Conservation (phyloP, 768 basidiomycete species). For the Trametes gibbosa region DNA sequence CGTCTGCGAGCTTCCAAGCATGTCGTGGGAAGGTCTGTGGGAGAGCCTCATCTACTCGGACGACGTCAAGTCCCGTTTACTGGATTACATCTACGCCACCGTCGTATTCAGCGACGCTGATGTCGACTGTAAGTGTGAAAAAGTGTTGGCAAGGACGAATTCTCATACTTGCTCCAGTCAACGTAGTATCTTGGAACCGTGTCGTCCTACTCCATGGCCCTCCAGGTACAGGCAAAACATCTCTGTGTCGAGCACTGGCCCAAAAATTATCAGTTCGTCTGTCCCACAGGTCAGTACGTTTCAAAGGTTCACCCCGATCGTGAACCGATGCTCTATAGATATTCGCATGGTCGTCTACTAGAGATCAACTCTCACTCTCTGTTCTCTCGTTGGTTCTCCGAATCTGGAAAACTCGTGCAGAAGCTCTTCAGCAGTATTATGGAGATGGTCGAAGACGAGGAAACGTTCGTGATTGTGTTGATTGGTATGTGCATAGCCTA, state of each 20-base stretch:
- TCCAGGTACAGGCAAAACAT: conserved; percentile 97
- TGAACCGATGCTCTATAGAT: conserved; percentile 44
- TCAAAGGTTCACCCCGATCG: conserved; percentile 22
- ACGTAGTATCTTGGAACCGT: conserved; percentile 94
- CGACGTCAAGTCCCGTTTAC: conserved; percentile 80
- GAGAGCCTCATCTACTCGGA: conserved; percentile 83
- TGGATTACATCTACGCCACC: conserved; percentile 95
- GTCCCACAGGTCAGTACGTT: conserved; percentile 59
- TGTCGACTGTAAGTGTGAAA: conserved; percentile 64
- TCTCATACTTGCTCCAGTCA: conserved; percentile 48
- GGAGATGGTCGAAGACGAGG: conserved; percentile 90
- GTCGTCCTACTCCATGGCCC: conserved; percentile 94
- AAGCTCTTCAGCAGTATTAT: conserved; percentile 85
- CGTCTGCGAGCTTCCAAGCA: conserved; percentile 84
- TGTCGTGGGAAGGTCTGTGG: conserved; percentile 89
- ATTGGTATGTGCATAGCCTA: conserved; percentile 58
- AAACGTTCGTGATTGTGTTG: conserved; percentile 87
- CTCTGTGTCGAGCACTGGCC: conserved; percentile 88
- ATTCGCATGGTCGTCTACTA: conserved; percentile 80
- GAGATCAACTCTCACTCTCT: conserved; percentile 99
- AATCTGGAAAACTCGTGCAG: conserved; percentile 97
- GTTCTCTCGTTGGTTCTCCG: conserved; percentile 99
- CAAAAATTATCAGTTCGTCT: conserved; percentile 94
- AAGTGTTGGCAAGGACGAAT: not conserved
- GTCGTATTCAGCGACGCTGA: conserved; percentile 87